Evolutionary conservation across 2,329 filamentous ascomycete species (phyloP), one percentile per base, ranked within the genome.

Genomic region (Purpureocillium takamizusanense): DNA sequence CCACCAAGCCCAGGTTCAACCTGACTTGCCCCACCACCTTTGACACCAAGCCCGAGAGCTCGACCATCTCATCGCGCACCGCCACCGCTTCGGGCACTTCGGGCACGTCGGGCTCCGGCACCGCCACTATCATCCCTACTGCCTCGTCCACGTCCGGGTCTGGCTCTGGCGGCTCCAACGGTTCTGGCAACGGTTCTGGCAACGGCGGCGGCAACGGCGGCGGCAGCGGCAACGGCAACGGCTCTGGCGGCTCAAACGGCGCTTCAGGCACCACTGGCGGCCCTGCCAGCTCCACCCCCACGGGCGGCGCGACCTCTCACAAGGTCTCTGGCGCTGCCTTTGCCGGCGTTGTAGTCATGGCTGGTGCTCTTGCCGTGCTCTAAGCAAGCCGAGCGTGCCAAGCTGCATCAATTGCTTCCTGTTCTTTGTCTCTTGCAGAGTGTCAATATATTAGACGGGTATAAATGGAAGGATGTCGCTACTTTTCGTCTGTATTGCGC

Each of bases 1-100:
- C 61, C 44, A 72, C 67, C 48, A 68, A 54, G 18, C 65, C 73
- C 32, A 56, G 60, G 38, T 77, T 70, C 57, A 63, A 78, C 53
- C 65, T 78, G 39, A 67, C 61, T 49, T 78, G 74, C 65, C 66
- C 68, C 31, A 61, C 57, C 45, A 56, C 54, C 42, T 64, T 65
- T 41, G 53, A 63, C 40, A 62, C 59, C 33, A 37, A 43, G 38
- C 50, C 55, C 29, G 40, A 51, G 31, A 42, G 49, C 16, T 36
- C 46, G 12, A 37, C 33, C 29, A 15, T 29, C 23, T 34, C 37
- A 9, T 21, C 14, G 7, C 5, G 37, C 16, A 35, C 39, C 31
- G 33, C 40, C 25, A 40, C 35, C 23, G 32, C 15, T 7, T 35
- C 46, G 11, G 27, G 33, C 33, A 38, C 40, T 40, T 35, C 46